Evolutionary conservation across 2,329 filamentous ascomycete species (phyloP).

Genomic region (Seiridium unicorne): DNA sequence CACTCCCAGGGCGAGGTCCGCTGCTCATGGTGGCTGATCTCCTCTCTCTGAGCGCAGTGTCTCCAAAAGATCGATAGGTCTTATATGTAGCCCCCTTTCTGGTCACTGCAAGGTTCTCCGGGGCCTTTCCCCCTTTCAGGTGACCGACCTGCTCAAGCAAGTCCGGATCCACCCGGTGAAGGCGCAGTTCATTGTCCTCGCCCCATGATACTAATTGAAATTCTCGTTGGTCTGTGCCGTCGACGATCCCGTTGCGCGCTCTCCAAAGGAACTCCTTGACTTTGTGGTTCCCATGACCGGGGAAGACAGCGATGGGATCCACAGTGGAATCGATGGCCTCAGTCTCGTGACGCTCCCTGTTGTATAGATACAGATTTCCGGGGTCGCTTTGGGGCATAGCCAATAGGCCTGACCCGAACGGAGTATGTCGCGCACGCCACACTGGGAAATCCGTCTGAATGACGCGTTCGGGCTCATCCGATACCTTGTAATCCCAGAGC

Average conservation of each 20-base stretch:
- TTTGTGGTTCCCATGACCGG: conserved; percentile 62
- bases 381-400: conserved; percentile 92
- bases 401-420: conserved; percentile 81
- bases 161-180: conserved; percentile 70
- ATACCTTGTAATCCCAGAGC: conserved; percentile 77
- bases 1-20: conserved; percentile 49
- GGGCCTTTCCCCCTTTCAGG: conserved; percentile 64
- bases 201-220: conserved; percentile 95
- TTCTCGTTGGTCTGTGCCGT: conserved; percentile 77
- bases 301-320: conserved; percentile 55
- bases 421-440: conserved; percentile 87
- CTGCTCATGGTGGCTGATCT: conserved; percentile 58
- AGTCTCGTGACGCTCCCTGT: conserved; percentile 52
- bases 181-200: conserved; percentile 75
- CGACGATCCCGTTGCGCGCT: conserved; percentile 65
- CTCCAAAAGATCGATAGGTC: conserved; percentile 75
- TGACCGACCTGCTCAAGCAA: conserved; percentile 70
- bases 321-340: conserved; percentile 42
- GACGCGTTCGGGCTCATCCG: conserved; percentile 69
- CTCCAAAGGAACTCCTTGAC: conserved; percentile 94
- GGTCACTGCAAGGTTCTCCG: conserved; percentile 68
- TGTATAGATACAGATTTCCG: conserved; percentile 81
- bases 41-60: conserved; percentile 54
- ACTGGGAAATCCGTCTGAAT: conserved; percentile 84
- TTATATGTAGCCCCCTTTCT: conserved; percentile 83